phyloP scores from a whole-genome alignment of 177 flowering plant genomes.

The Tripterygium wilfordii region DNA sequence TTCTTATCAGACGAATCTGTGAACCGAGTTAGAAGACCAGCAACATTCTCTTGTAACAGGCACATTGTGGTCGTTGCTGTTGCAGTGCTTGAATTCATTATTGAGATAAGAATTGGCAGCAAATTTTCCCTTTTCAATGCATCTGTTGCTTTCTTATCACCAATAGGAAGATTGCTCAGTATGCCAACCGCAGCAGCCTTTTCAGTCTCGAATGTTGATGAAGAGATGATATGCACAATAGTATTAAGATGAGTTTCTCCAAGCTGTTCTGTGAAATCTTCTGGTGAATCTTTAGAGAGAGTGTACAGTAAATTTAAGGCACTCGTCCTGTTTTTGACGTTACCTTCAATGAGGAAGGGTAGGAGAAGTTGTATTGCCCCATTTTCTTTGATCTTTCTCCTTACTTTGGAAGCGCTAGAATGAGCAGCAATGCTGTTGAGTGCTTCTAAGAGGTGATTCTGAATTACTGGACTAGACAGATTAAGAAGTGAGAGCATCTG shows the following conservation, averaged over 20 bases:
- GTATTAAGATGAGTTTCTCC: constrained; percentile 35
- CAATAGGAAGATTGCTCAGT: constrained; percentile 47
- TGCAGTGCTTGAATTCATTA: constrained; percentile 19
- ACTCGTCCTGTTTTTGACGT: constrained; percentile 34
- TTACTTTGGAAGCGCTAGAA: constrained; percentile 49
- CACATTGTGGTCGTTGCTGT: constrained; percentile 15
- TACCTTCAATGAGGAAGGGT: constrained; percentile 50
- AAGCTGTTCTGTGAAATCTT: constrained; percentile 47
- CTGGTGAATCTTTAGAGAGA: constrained; percentile 49
- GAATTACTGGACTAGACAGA: constrained; percentile 61
- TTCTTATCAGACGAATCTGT: constrained; percentile 65
- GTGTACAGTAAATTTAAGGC: constrained; percentile 55
- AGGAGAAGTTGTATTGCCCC: constrained; percentile 71
- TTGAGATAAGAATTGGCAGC: constrained; percentile 46
- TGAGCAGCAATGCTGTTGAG: constrained; percentile 56
- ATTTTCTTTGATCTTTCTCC: constrained; percentile 59
- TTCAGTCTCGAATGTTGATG: constrained; percentile 42
- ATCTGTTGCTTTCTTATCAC: constrained; percentile 53
- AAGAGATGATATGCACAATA: constrained; percentile 36
- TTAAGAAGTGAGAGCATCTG: constrained; percentile 80
- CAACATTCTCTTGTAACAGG: constrained; percentile 40
- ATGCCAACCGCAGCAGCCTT: constrained; percentile 60
- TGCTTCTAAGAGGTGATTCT: constrained; percentile 62
- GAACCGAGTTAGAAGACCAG: constrained; percentile 54
- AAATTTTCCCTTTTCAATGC: constrained; percentile 38